Base-by-base conservation (phyloP, 257 asterid species). In the Cynanchum wilfordii region DNA sequence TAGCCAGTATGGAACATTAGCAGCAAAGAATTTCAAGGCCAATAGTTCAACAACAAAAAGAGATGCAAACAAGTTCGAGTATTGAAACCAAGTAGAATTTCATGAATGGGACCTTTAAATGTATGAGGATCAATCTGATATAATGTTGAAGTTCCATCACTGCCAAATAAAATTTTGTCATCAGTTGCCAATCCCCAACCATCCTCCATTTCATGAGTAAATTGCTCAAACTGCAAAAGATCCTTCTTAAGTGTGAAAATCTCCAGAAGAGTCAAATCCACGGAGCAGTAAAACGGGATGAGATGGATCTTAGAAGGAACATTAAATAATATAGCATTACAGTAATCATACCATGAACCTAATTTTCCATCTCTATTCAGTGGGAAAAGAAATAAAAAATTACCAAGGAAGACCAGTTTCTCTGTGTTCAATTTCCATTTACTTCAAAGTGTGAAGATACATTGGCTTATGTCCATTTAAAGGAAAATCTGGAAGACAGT, bases 181-280 rank as follows among this genome's bases (percentile, higher is more conserved):
- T 95, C 89, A 57, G 96, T 95, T 77, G 99, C 92, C 84, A 92
- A 82, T 30, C 99, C 98, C 99, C 99, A 95, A 54, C 99, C 99
- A 84, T 95, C 99, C 77, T 83, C 71, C 99, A 95, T 95, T 65
- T 81, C 87, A 80, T 88, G 89, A 49, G 84, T 79, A 71, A 92
- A 95, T 66, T 65, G 82, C 70, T 69, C 77, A 76, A 83, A 76
- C 99, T 91, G 93, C 81, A 83, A 72, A 64, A 64, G 78, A 54
- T 65, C 50, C 69, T 69, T 57, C 47, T 16, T 42, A 29, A 67
- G 52, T 45, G 75, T 51, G 20, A 69, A 72, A 65, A 66, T 42
- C 63, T 60, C 9, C 30, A 45, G 71, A 74, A 70, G 68, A 12
- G 19, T 16, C 12, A 42, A 70, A 58, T 25, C 47, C 27, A 56